These are phyloP conservation scores for Fomitopsis schrenkii DNA, from an alignment of 1,284 basidiomycete genomes.

Conservation along the genomic window DNA sequence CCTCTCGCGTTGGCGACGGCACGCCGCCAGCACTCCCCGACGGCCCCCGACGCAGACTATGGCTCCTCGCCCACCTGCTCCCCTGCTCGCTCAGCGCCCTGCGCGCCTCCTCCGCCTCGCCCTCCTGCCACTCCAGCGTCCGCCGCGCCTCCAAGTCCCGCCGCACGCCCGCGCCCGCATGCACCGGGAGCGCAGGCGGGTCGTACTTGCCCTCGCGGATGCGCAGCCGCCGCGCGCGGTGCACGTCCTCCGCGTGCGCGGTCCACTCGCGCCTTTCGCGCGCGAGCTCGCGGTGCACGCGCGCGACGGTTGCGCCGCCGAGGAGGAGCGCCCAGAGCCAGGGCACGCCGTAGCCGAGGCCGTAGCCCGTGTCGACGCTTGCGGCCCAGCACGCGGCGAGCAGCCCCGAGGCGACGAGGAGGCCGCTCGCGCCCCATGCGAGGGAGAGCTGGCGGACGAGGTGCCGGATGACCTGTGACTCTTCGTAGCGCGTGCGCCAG, in stretches of 20 bases:
- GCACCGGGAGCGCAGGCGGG: neutral
- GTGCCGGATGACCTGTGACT: conserved; percentile 25
- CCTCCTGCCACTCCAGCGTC: neutral
- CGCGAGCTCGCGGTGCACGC: conserved; percentile 17
- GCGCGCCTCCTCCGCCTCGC: neutral
- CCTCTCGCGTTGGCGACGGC: neutral
- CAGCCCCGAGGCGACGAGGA: conserved; percentile 19
- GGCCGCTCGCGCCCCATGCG: conserved; percentile 25
- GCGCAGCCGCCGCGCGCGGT: neutral
- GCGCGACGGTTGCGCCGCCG: conserved; percentile 16
- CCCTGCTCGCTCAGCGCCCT: neutral
- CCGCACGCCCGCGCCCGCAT: neutral
- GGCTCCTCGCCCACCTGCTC: neutral
- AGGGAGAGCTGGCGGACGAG: conserved; percentile 24
- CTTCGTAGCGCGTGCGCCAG: conserved; percentile 30
- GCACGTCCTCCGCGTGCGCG: neutral
- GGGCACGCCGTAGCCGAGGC: conserved; percentile 27
- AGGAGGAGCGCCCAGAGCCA: conserved; percentile 29
- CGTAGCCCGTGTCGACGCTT: conserved; percentile 26
- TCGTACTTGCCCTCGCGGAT: neutral
- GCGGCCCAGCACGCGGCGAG: conserved; percentile 26
- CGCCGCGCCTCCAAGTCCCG: neutral
- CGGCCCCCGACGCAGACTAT: neutral
- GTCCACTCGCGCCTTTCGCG: conserved; percentile 21
- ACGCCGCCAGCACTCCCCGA: neutral